Evolutionary conservation across 345 rosid genomes (phyloP).

Genomic region (Hibiscus mutabilis): DNA sequence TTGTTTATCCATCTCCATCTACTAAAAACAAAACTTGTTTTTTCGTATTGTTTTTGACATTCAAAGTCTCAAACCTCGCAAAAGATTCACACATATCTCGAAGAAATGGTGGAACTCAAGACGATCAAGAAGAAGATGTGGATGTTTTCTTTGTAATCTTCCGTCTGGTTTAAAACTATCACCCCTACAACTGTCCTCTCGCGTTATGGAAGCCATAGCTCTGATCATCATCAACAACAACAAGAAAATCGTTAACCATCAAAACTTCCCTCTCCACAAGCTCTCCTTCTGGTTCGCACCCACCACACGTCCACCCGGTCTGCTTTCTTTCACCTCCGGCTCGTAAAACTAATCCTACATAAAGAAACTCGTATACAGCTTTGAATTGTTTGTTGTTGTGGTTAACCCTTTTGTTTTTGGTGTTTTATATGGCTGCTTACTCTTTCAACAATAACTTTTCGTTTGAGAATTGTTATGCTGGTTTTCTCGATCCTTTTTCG

Average conservation of each 20-base stretch:
- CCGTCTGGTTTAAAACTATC: conserved; percentile 1
- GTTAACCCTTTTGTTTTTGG: neutral
- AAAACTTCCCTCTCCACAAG: conserved; percentile 46
- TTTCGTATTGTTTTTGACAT: neutral
- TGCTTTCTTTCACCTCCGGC: conserved; percentile 19
- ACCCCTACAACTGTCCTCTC: conserved; percentile 10
- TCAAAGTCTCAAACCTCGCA: conserved; percentile 3
- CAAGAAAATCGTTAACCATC: conserved; percentile 31
- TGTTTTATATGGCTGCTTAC: conserved; percentile 29
- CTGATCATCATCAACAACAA: conserved; percentile 16
- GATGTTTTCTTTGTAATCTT: conserved; percentile 29
- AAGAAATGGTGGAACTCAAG: conserved; percentile 29
- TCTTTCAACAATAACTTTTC: conserved; percentile 23
- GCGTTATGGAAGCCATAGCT: conserved; percentile 38
- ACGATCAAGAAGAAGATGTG: conserved; percentile 38
- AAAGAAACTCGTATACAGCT: neutral
- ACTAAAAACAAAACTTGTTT: neutral
- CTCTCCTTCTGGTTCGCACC: conserved; percentile 75
- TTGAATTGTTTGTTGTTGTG: neutral
- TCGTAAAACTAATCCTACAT: conserved; percentile 8
- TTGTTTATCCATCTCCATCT: neutral
- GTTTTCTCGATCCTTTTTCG: conserved; percentile 25
- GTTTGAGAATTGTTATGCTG: conserved; percentile 22
- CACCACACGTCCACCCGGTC: conserved; percentile 64
- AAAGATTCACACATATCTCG: conserved; percentile 14